Conservation (phyloP, 1,139 yeast genomes). For the Candida pseudocylindracea region DNA sequence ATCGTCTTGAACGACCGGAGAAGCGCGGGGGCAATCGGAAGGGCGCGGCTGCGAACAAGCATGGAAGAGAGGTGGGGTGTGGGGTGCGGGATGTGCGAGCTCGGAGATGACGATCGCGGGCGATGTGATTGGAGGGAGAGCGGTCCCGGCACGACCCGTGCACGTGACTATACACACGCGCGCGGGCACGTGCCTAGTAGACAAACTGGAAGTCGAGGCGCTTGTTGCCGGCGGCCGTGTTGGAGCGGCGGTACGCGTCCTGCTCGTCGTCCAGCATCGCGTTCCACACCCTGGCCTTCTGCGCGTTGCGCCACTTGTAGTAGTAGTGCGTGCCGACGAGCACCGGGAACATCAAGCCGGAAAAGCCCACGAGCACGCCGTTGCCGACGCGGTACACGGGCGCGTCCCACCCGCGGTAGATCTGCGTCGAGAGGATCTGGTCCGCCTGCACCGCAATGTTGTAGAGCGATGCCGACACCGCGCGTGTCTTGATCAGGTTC, state of each 20-base stretch:
- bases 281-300: constrained; percentile 22
- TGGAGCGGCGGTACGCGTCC: constrained; percentile 15
- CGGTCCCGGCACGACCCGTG: neutral
- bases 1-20: constrained; percentile 22
- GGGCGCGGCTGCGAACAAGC: neutral
- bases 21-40: neutral
- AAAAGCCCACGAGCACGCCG: neutral
- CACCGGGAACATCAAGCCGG: constrained; percentile 5
- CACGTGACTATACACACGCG: neutral
- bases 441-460: constrained; percentile 7
- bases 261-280: constrained; percentile 22
- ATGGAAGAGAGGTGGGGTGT: neutral
- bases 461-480: constrained; percentile 8
- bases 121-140: neutral
- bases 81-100: neutral
- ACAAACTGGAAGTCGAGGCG: constrained; percentile 26
- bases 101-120: no score
- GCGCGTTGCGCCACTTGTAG: constrained; percentile 23
- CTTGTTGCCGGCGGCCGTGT: constrained; percentile 28
- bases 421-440: constrained; percentile 4
- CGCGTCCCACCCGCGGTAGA: constrained; percentile 1
- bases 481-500: constrained; percentile 7
- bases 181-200: neutral
- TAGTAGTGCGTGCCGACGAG: constrained; percentile 8
- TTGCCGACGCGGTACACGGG: neutral